Conservation (phyloP, 208 protist species). For the Borovskyia barvae region DNA sequence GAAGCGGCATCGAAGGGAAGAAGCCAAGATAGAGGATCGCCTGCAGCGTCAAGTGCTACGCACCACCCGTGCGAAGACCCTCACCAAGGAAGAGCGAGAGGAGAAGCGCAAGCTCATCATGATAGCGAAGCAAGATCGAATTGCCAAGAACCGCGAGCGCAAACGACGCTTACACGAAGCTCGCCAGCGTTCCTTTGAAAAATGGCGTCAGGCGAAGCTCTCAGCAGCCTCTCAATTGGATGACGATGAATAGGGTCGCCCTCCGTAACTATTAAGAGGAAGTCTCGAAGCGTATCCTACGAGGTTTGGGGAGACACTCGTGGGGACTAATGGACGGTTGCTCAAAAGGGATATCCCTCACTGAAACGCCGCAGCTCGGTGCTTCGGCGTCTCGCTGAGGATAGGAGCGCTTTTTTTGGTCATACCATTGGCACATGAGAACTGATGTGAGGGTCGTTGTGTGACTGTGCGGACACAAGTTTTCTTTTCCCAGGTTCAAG, state of each 20-base stretch:
- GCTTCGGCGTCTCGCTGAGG: too few species aligned
- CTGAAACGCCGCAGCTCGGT: too few species aligned
- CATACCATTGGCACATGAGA: too few species aligned
- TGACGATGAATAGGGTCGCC: slow-evolving; percentile 18
- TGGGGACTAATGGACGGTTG: too few species aligned
- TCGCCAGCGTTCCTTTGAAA: slow-evolving; percentile 71
- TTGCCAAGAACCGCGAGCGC: slow-evolving; percentile 83
- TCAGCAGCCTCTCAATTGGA: slow-evolving; percentile 30
- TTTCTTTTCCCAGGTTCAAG: too few species aligned
- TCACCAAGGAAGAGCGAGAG: slow-evolving; percentile 85
- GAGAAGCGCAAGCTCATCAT: slow-evolving; percentile 77
- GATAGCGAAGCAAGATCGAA: slow-evolving; percentile 85
- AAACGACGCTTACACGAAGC: slow-evolving; percentile 73
- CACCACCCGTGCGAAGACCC: slow-evolving; percentile 23
- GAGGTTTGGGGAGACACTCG: too few species aligned
- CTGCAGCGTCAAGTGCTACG: slow-evolving; percentile 75
- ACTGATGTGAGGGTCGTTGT: too few species aligned
- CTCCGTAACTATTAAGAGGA: slow-evolving; percentile 1
- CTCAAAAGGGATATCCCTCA: too few species aligned
- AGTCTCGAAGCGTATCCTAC: not conserved
- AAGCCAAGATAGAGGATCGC: slow-evolving; percentile 77
- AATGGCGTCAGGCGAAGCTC: slow-evolving; percentile 81
- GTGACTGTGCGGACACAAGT: too few species aligned
- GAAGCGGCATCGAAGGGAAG: slow-evolving; percentile 71
- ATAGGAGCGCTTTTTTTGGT: too few species aligned